These are phyloP conservation scores for Paramecium caudatum DNA, from an alignment of 73 alveolate species.

Conservation along the genomic window DNA sequence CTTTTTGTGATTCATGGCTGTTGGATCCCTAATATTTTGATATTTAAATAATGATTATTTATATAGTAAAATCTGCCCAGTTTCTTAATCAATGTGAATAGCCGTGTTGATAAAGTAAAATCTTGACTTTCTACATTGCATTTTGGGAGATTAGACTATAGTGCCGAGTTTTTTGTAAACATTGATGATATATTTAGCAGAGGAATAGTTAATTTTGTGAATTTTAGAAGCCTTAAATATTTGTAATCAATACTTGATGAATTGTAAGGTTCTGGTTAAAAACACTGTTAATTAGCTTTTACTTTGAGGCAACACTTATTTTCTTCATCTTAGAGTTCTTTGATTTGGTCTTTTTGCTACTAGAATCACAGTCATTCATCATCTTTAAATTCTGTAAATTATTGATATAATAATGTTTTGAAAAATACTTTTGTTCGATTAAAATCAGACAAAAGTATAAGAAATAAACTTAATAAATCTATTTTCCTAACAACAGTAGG, in stretches of 20 bases:
- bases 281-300: slow-evolving; percentile 9
- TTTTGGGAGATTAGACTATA: not conserved
- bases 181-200: slow-evolving; percentile 24
- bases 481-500: no score
- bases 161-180: slow-evolving; percentile 19
- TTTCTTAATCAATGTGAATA: not conserved
- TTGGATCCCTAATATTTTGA: not conserved
- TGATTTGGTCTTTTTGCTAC: not conserved
- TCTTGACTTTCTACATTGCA: not conserved
- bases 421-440: not conserved
- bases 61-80: slow-evolving; percentile 59
- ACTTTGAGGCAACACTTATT: not conserved
- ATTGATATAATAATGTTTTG: not conserved
- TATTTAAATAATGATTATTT: slow-evolving; percentile 1
- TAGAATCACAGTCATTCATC: not conserved
- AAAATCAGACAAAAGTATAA: not conserved
- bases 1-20: not conserved
- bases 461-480: no score
- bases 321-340: slow-evolving; percentile 24
- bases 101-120: slow-evolving; percentile 15
- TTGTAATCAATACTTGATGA: not conserved
- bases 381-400: not conserved
- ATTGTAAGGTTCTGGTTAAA: not conserved
- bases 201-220: not conserved
- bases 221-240: slow-evolving; percentile 13